A percentile compares a stretch with the other conserved stretches of the same genome.
These are phyloP conservation scores for Drosera capensis DNA, from an alignment of 148 eudicot genomes.

Conservation along the genomic window DNA sequence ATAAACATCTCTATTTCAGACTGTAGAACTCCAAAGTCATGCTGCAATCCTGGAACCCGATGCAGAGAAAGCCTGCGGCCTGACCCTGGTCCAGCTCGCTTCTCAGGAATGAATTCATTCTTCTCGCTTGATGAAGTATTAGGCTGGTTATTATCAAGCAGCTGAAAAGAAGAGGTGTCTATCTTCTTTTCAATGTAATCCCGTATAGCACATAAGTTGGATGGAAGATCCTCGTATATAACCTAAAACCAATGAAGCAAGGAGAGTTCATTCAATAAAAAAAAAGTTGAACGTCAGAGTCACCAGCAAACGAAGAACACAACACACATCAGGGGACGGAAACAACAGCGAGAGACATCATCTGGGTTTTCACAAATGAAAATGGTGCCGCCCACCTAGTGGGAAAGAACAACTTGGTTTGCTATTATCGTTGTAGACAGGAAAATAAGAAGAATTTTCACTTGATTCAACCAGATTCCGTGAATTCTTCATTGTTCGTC, in stretches of 20 bases:
- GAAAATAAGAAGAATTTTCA: too few relatives aligned
- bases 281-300: too few relatives aligned
- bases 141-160: conserved; percentile 14
- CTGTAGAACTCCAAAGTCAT: conserved; percentile 74
- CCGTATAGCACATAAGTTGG: conserved; percentile 84
- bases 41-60: conserved; percentile 77
- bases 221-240: conserved; percentile 94
- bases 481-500: neutral
- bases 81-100: conserved; percentile 3
- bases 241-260: too few relatives aligned
- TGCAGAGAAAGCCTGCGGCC: conserved; percentile 24
- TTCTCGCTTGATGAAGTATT: conserved; percentile 10
- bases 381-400: too few relatives aligned
- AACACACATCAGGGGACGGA: too few relatives aligned
- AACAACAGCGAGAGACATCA: too few relatives aligned
- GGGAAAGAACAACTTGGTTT: too few relatives aligned
- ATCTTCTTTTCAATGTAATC: conserved; percentile 61
- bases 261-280: too few relatives aligned
- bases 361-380: too few relatives aligned
- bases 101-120: conserved; percentile 3
- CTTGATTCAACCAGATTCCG: neutral
- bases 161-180: conserved; percentile 17
- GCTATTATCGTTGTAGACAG: too few relatives aligned
- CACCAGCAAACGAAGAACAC: too few relatives aligned
- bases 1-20: conserved; percentile 58